Evolutionary conservation across 2,329 filamentous ascomycete species (phyloP), one percentile per base, ranked within the genome.

Genomic region (Penicillium hesseltinei): DNA sequence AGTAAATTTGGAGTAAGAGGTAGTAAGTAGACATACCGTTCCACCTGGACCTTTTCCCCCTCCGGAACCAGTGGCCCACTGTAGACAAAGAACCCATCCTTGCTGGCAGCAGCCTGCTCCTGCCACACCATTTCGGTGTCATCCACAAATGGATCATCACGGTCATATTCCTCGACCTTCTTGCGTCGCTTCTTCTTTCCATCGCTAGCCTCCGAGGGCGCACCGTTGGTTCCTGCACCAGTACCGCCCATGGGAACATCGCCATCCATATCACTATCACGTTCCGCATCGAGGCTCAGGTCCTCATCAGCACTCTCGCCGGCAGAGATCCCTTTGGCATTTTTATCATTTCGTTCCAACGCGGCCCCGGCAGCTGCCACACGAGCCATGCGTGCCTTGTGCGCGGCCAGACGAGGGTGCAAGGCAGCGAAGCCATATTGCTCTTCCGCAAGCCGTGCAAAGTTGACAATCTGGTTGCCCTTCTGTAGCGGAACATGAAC

Each of bases 1-100:
- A 70, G 63, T 63, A 46, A 61, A 51, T 33, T 27, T 68, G 81
- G 72, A 80, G 78, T 59, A 67, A 61, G 17, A 9, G 5, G 39
- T 11, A 19, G 19, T 13, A 9, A 50, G 57, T 36, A 36, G 33
- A 78, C 75, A 69, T 77, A 86, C 84, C 83, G 80, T 70, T 88
- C 86, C 49, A 87, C 80, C 54, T 82, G 76, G 40, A 85, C 80
- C 75, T 94, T 93, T 76, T 96, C 89, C 23, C 88, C 90, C 75
- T 96, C 92, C 5, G 89, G 89, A 23, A 97, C 84, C 46, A 99
- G 80, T 9, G 93, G 93, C 4, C 94, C 94, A 59, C 91, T 95
- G 75, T 97, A 99, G 1, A 99, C 94, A 72, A 97, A 99, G 79
- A 97, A 99, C 1, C 94, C 94, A 71, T 97, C 94, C 66, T 93